Percentiles rank a stretch among this genome's conserved stretches.
Evolutionary conservation across 352 stramenopile genomes (phyloP).

Genomic region (Sclerospora graminicola): DNA sequence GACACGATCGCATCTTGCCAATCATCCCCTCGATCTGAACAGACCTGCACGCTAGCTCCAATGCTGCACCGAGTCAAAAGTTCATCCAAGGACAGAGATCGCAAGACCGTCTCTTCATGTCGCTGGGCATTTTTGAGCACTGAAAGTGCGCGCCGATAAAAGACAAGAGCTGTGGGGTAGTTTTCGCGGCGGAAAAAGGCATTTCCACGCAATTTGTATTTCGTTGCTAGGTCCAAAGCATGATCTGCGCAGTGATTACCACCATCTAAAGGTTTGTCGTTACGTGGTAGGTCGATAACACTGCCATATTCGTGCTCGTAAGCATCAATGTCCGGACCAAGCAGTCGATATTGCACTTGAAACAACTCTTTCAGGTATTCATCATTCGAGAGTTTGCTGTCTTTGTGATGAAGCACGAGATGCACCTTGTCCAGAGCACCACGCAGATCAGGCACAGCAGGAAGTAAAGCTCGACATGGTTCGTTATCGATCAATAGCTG

Average conservation of each 20-base stretch:
- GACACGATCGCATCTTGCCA: too few species aligned
- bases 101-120: constrained; percentile 31
- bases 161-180: constrained; percentile 35
- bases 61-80: constrained; percentile 35
- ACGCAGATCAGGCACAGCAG: too few species aligned
- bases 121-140: too few species aligned
- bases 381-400: constrained; percentile 26
- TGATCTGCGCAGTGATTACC: constrained; percentile 4
- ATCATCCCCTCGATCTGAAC: too few species aligned
- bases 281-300: constrained; percentile 33
- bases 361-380: too few species aligned
- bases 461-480: constrained; percentile 10
- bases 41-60: too few species aligned
- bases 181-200: constrained; percentile 54
- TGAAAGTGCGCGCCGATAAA: too few species aligned
- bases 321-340: constrained; percentile 40
- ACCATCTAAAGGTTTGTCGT: constrained; percentile 8
- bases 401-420: constrained; percentile 42
- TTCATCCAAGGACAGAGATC: constrained; percentile 18
- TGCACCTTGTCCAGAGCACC: constrained; percentile 19
- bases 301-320: constrained; percentile 41
- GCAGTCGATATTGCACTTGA: constrained; percentile 24
- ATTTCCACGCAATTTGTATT: constrained; percentile 49
- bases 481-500: constrained; percentile 45
- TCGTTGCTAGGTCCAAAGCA: constrained; percentile 16